Evolutionary conservation across 306 rosid genomes (phyloP).

Genomic region (Medicago lupulina): DNA sequence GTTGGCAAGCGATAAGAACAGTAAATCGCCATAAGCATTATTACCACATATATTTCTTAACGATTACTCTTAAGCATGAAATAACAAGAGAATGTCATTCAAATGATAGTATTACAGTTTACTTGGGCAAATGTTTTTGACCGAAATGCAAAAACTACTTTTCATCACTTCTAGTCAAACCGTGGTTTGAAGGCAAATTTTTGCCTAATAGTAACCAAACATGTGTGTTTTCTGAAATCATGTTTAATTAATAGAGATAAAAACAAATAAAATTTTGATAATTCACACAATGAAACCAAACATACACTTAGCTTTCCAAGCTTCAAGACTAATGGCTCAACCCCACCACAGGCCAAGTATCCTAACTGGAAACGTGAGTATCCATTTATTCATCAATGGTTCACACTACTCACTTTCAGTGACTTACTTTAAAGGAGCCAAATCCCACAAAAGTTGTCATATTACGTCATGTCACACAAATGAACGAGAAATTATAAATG

Average conservation of each 20-base stretch:
- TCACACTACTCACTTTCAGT: no score
- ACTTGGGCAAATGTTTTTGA: background rate
- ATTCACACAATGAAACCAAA: background rate
- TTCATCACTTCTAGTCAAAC: background rate
- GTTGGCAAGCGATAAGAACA: conserved; percentile 22
- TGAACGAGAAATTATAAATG: background rate
- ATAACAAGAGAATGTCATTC: conserved; percentile 2
- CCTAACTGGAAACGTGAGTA: background rate
- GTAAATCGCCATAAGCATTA: background rate
- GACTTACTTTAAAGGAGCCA: background rate
- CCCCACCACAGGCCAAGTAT: conserved; percentile 3
- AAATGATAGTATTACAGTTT: background rate
- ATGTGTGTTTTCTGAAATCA: background rate
- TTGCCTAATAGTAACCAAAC: background rate
- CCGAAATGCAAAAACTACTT: no score
- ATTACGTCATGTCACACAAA: no score
- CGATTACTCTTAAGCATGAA: conserved; percentile 13
- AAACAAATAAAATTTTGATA: no score
- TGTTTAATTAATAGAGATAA: background rate
- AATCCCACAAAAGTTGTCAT: background rate
- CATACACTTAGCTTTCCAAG: background rate
- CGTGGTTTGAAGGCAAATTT: background rate
- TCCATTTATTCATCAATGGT: no score
- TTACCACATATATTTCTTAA: conserved; percentile 21
- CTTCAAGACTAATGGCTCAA: conserved; percentile 20